Evolutionary conservation across 2,329 filamentous ascomycete species (phyloP).

Genomic region (Proliferodiscus dingleyae): DNA sequence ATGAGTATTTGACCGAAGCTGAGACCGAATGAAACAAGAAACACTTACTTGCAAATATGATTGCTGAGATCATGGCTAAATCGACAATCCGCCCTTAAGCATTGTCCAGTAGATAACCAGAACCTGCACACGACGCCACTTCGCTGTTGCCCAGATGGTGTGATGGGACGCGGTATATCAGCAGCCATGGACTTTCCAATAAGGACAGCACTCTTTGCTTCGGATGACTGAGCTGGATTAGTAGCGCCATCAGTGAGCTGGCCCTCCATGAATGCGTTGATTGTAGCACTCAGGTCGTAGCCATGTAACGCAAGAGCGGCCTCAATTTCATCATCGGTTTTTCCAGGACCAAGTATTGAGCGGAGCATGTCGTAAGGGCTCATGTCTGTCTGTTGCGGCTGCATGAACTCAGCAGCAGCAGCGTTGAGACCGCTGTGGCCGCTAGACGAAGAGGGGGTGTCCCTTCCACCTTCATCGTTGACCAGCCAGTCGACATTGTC

Average conservation of each 20-base stretch:
- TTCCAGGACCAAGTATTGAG: slow-evolving; percentile 84
- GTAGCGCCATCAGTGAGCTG: slow-evolving; percentile 48
- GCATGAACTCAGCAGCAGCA: slow-evolving; percentile 74
- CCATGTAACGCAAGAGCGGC: slow-evolving; percentile 81
- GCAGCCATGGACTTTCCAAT: slow-evolving; percentile 88
- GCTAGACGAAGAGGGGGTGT: slow-evolving; percentile 68
- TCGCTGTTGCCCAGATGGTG: slow-evolving; percentile 71
- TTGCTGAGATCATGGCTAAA: slow-evolving; percentile 96
- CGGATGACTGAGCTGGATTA: slow-evolving; percentile 42
- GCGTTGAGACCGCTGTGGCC: slow-evolving; percentile 69
- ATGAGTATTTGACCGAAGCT: slow-evolving; percentile 13
- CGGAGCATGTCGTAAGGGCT: slow-evolving; percentile 96
- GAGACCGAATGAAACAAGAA: slow-evolving; percentile 3
- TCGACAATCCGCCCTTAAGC: slow-evolving; percentile 88
- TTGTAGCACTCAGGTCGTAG: slow-evolving; percentile 89
- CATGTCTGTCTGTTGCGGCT: slow-evolving; percentile 74
- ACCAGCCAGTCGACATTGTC: slow-evolving; percentile 98
- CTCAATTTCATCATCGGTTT: slow-evolving; percentile 91
- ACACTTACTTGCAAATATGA: slow-evolving; percentile 90
- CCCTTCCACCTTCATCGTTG: slow-evolving; percentile 76
- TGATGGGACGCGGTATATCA: slow-evolving; percentile 65
- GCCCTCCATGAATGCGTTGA: slow-evolving; percentile 80
- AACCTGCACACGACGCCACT: slow-evolving; percentile 95
- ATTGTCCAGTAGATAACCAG: slow-evolving; percentile 92
- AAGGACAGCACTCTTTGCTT: slow-evolving; percentile 62